Percentiles rank a stretch among this genome's conserved stretches.
Evolutionary conservation across 805 yeast genomes (phyloP).

Genomic region (Phaffomyces thermotolerans): DNA sequence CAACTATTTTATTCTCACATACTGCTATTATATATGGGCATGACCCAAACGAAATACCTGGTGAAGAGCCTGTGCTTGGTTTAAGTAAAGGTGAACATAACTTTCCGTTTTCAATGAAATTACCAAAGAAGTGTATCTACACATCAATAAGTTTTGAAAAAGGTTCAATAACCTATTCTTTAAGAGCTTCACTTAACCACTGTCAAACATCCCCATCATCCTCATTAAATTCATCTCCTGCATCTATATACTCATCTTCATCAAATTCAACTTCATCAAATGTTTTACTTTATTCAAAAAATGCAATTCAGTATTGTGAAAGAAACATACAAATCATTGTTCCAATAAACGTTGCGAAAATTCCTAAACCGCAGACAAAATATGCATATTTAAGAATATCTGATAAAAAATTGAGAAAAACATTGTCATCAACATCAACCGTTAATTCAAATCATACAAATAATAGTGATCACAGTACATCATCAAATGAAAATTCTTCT

Average conservation of each 20-base stretch:
- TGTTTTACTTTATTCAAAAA: constrained; percentile 14
- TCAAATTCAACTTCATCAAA: constrained; percentile 11
- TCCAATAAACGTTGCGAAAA: constrained; percentile 65
- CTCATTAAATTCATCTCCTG: constrained; percentile 17
- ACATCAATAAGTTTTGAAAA: constrained; percentile 77
- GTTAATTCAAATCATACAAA: constrained; percentile 25
- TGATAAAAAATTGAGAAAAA: constrained; percentile 30
- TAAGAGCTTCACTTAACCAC: constrained; percentile 39
- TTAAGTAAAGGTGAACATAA: constrained; percentile 79
- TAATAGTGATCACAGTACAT: constrained; percentile 17
- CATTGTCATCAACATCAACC: constrained; percentile 35
- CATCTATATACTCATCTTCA: constrained; percentile 15
- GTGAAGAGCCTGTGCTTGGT: constrained; percentile 29
- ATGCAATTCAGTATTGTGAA: constrained; percentile 41
- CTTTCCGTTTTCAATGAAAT: constrained; percentile 75
- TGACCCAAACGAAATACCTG: constrained; percentile 15
- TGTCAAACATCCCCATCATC: constrained; percentile 12
- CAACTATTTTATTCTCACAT: constrained; percentile 49
- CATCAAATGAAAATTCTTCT: constrained; percentile 11
- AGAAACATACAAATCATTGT: constrained; percentile 52
- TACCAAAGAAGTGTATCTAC: constrained; percentile 67
- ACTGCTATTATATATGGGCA: constrained; percentile 52
- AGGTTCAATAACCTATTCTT: constrained; percentile 67
- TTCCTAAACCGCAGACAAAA: constrained; percentile 64
- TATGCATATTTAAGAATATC: constrained; percentile 56